These are phyloP conservation scores for Brassica carinata DNA, from an alignment of 345 rosid species.

Conservation along the genomic window DNA sequence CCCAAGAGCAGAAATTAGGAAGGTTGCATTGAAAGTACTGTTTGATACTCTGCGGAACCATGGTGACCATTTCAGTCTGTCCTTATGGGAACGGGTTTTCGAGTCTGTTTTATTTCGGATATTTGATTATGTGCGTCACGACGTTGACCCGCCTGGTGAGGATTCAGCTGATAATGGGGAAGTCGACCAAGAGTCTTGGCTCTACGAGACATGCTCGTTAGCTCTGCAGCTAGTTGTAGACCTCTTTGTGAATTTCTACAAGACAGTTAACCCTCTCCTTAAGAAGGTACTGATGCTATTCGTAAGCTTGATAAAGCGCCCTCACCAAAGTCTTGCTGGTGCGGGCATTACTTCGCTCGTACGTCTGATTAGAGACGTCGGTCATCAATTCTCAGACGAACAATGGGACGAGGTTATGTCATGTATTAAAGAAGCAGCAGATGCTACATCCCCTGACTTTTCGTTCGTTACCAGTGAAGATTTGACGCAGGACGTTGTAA, in stretches of 20 bases:
- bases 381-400: conserved; percentile 77
- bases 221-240: conserved; percentile 93
- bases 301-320: conserved; percentile 84
- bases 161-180: conserved; percentile 58
- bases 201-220: conserved; percentile 91
- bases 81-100: conserved; percentile 84
- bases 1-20: conserved; percentile 88
- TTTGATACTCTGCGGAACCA: conserved; percentile 90
- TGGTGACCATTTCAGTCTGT: conserved; percentile 81
- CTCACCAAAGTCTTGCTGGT: conserved; percentile 94
- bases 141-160: conserved; percentile 73
- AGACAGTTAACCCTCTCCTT: conserved; percentile 82
- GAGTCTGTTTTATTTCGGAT: conserved; percentile 89
- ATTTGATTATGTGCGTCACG: conserved; percentile 87
- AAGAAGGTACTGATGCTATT: conserved; percentile 75
- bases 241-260: conserved; percentile 86
- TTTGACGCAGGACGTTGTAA: conserved; percentile 20
- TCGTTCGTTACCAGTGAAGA: conserved; percentile 53
- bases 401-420: conserved; percentile 87
- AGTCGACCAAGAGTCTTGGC: conserved; percentile 89
- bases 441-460: conserved; percentile 78
- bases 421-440: conserved; percentile 80
- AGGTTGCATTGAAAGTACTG: conserved; percentile 81
- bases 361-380: conserved; percentile 87
- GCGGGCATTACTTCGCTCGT: conserved; percentile 94